Evolutionary conservation across 2,329 filamentous ascomycete genomes (phyloP), one percentile per base, ranked within the genome.

Genomic region (Nemania bipapillata): DNA sequence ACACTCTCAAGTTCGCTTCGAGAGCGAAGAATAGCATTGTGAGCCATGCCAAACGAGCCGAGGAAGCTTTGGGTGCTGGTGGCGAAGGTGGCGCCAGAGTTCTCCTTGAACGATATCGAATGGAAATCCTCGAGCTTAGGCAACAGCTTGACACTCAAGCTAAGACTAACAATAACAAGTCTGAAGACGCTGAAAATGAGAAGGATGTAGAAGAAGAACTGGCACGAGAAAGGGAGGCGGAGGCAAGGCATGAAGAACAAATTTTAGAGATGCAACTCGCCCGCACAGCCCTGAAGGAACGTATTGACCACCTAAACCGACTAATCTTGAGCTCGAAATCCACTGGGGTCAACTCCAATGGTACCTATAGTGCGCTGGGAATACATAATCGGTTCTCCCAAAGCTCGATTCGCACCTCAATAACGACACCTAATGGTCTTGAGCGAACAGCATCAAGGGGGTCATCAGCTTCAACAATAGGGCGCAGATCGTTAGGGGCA

Each of bases 261-360:
- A 95, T 99, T 87, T 86, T 99, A 63, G 96, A 99, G 81, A 98
- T 99, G 92, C 96, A 99, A 79, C 87, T 99, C 54, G 96, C 96
- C 35, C 90, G 96, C 49, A 99, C 96, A 0, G 96, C 96, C 0
- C 83, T 99, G 63, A 99, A 98, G 80, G 96, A 99, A 83, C 91
- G 96, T 32, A 99, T 99, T 75, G 94, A 97, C 78, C 96, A 99
- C 80, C 85, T 99, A 54, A 99, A 98, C 81, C 90, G 95, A 55
- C 85, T 99, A 57, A 98, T 99, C 72, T 83, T 99, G 68, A 97
- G 93, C 79, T 98, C 95, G 17, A 97, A 97, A 79, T 98, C 95
- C 4, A 92, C 93, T 5, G 96, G 96, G 4, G 96, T 99, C 63
- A 99, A 99, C 80, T 86, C 85, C 35, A 91, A 90, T 73, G 90